Conservation (phyloP, 345 rosid species). For the Euphorbia pulcherrima region DNA sequence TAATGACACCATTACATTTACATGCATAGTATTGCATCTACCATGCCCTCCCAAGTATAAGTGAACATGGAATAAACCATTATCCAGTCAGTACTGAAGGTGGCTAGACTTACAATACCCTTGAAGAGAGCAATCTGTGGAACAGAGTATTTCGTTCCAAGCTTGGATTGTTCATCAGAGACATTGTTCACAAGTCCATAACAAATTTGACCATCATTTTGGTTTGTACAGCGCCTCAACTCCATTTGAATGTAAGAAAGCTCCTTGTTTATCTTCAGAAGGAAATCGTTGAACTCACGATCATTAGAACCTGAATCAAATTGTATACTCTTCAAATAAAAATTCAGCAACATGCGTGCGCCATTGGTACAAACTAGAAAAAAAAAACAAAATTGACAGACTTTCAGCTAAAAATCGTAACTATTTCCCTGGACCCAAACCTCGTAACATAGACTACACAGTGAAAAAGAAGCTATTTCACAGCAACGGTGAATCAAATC, state of each 20-base stretch:
- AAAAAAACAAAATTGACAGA: not conserved
- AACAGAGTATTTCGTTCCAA: conserved; percentile 74
- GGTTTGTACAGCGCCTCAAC: conserved; percentile 72
- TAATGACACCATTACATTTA: not conserved
- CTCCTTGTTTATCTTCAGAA: conserved; percentile 78
- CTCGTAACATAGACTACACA: not conserved
- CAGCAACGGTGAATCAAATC: not conserved
- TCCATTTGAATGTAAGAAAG: conserved; percentile 73
- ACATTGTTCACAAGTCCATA: conserved; percentile 82
- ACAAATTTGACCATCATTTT: conserved; percentile 63
- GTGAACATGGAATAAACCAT: not conserved
- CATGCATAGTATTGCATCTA: not conserved
- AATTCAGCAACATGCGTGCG: not conserved
- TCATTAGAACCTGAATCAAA: conserved; percentile 37
- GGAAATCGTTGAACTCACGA: conserved; percentile 54
- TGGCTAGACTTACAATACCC: conserved; percentile 58
- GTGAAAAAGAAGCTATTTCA: not conserved
- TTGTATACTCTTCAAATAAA: not conserved
- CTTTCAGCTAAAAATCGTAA: not conserved
- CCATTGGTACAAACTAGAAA: not conserved
- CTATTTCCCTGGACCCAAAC: not conserved
- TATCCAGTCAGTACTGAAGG: no score
- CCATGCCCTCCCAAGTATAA: not conserved
- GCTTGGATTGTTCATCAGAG: conserved; percentile 83
- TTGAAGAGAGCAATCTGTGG: conserved; percentile 79